Base-by-base conservation (phyloP, 306 rosid species). In the Cercis canadensis region DNA sequence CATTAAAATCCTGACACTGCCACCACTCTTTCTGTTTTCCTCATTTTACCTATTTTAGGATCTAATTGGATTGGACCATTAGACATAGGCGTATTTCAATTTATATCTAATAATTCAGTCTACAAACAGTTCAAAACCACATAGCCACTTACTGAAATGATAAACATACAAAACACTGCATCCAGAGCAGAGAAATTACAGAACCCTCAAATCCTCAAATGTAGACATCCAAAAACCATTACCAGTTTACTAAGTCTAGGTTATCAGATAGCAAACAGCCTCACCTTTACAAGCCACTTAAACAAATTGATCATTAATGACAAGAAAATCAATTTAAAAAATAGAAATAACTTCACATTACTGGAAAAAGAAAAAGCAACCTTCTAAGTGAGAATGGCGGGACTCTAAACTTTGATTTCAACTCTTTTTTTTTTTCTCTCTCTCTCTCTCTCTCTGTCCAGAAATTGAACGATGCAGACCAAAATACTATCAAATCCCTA, bases 101-200 rank as follows among this genome's bases (percentile, higher is more conserved):
- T 73, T 24, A n/a, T 15, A 44, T 60, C 56, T 59, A 52, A 75
- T 47, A 65, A 29, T 46, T 57, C n/a, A 66, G 51, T 50, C 65
- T 2, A 52, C 64, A 59, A 5, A 17, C 65, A 32, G 40, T 14
- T 29, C 13, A 44, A 44, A 18, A 18, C 31, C 4, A 41, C 8
- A 14, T 45, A 14, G 34, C 18, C n/a, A 21, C n/a, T n/a, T n/a
- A n/a, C n/a, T n/a, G n/a, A n/a, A 11, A 54, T 11, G 57, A 73
- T 13, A 37, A 75, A n/a, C n/a, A n/a, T n/a, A n/a, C n/a, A n/a
- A 60, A 46, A 59, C 1, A n/a, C 15, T 10, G n/a, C 4, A 14
- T 43, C 21, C 12, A 62, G 19, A 41, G 32, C 36, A 39, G 16
- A 4, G 13, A 36, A 12, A 36, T 67, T 29, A 17, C 45, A 37